Evolutionary conservation across 441 rosid genomes (phyloP), one percentile per base, ranked within the genome.

Genomic region (Omphalea diandra): DNA sequence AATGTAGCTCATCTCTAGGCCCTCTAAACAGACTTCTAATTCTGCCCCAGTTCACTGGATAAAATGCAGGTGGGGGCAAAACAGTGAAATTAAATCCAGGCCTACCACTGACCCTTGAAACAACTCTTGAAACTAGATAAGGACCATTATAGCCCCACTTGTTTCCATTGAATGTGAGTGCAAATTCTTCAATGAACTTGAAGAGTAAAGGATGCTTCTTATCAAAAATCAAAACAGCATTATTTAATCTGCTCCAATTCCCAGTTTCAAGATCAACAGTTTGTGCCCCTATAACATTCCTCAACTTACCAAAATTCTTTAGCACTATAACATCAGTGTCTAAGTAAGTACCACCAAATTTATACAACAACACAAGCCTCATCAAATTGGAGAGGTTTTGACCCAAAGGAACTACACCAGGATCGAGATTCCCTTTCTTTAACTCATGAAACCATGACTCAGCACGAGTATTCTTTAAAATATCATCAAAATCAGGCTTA

Each of bases 131-230:
- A 32, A 91, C 96, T 57, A 94, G 71, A 68, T 94, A 94, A 2
- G 94, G 98, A 57, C 98, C 98, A 65, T 94, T 94, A 57, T 94
- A 93, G 5, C 97, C 98, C 98, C 98, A 93, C 77, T 87, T 93
- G 77, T 86, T 89, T 32, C 97, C 97, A 77, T 94, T 80, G 57
- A 94, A 94, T 7, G 90, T 89, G 66, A 81, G 83, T 0, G 96
- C 82, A 74, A 91, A 94, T 74, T 94, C 97, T 73, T 91, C 73
- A 26, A 94, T 87, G 83, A 94, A 91, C 50, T 79, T 84, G 78
- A 69, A 73, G 44, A 94, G 77, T 46, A 94, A 73, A 4, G 93
- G 92, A 62, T 94, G 97, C 7, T 83, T 81, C 78, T 88, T 87
- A 38, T 91, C 97, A 62, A 91, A 94, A 32, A 85, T 73, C 78